These are phyloP conservation scores for Rhizopogon sp. DNA, from an alignment of 768 basidiomycete species.

Conservation along the genomic window DNA sequence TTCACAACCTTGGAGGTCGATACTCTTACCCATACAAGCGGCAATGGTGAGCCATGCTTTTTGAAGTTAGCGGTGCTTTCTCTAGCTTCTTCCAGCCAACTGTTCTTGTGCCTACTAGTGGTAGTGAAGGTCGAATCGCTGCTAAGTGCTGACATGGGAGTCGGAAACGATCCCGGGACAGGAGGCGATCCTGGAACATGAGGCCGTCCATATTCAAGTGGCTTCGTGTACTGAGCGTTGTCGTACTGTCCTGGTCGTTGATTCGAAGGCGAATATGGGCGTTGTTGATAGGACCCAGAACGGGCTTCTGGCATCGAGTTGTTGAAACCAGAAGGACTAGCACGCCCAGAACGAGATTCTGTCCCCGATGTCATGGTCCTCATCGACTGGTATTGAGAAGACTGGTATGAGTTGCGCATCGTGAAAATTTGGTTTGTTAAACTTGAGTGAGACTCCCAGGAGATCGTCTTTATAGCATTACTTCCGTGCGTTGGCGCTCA, in stretches of 20 bases:
- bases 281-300: background rate
- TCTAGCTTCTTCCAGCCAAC: background rate
- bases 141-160: no score
- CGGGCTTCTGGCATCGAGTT: background rate
- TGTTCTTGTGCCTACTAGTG: background rate
- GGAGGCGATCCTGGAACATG: no score
- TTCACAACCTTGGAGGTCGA: no score
- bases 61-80: constrained; percentile 4
- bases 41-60: constrained; percentile 19
- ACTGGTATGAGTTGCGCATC: background rate
- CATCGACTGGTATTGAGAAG: background rate
- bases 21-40: constrained; percentile 20
- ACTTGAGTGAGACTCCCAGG: background rate
- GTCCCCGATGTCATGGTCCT: background rate
- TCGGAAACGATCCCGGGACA: no score
- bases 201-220: background rate
- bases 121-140: background rate
- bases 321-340: background rate
- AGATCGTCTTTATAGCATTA: background rate
- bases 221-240: background rate
- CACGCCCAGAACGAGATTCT: background rate
- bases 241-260: background rate
- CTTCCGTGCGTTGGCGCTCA: background rate
- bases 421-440: background rate
- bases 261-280: background rate